Base-by-base conservation (phyloP, 2,329 filamentous ascomycete genomes). In the Emydomyces testavorans region DNA sequence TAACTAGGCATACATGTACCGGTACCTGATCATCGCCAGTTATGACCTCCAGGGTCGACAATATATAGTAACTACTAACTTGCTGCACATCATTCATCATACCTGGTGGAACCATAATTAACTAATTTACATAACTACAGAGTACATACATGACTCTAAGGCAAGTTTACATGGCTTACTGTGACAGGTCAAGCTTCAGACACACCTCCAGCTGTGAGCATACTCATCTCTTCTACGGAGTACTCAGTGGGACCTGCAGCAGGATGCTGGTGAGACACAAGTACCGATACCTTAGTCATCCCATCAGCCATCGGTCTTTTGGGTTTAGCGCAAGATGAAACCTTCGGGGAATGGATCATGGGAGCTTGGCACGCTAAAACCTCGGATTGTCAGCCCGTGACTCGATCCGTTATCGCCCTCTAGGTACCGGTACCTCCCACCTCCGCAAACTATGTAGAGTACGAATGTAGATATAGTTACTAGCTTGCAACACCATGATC, bases 321-420 rank as follows among this genome's bases (percentile, higher is more conserved):
- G 18, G 44, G 44, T 8, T 32, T 46, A 46, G 44, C 35, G 23
- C 6, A 16, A 6, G 16, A 13, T 39, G 44, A 46, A 16, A 46
- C 44, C 44, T 46, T 32, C 35, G 39, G 44, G 35, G 35, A 39
- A 23, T 39, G 44, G 34, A 15, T 32, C 35, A 39, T 20, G 21
- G 24, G 24, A 8, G 44, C 44, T 46, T 46, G 44, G 44, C 44
- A 23, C 16, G 34, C 44, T 46, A 39, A 18, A 26, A 24, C 41
- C n/a, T n/a, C n/a, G n/a, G n/a, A 35, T 16, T 6, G 32, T n/a
- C 34, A n/a, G 24, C 44, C 44, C 44, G 24, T 46, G 44, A 46
- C 44, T 39, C 35, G 24, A 46, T 37, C 34, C 34, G 32, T 18
- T 20, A 24, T 24, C 31, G 31, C 31, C 8, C 4, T 21, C 20